Base-by-base conservation (phyloP, 495 filamentous ascomycete genomes). In the Aspergillus olivimuriae region DNA sequence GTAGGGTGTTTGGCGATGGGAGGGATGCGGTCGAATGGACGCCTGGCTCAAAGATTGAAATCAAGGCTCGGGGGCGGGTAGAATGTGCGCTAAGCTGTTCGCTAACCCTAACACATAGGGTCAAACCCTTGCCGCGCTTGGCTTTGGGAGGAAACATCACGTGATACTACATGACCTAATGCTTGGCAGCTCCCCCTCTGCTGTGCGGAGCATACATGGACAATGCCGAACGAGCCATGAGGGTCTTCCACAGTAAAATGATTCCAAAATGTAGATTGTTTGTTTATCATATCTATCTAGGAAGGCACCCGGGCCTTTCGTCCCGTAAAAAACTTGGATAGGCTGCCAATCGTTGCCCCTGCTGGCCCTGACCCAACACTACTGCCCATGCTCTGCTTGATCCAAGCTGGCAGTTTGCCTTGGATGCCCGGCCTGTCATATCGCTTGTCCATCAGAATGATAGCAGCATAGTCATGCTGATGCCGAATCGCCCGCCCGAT, bases 401-500 rank as follows among this genome's bases (percentile, higher is more conserved):
- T 97, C 92, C 92, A 98, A 2, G 75, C 80, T 10, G 92, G 92
- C 47, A 98, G 58, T 65, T 96, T 97, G 2, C 60, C 69, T 56
- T 76, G 74, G 41, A 95, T 86, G 35, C 82, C 70, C 11, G 79
- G 65, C 21, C 65, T 75, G 20, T 68, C 72, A 66, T 90, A 98
- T 40, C 92, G 69, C 48, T 74, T 71, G 52, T 98, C 92, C 21
- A 95, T 66, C 52, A 98, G 73, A 28, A 95, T 62, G 38, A 98
- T 96, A 14, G 83, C 81, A 1, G 94, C 94, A 64, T 94, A 96
- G 52, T 98, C 92, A 28, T 76, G 75, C 11, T 74, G 77, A 63
- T 98, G 92, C 26, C 92, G 71, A 49, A 98, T 95, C 1, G 90
- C 92, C 46, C 92, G 73, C 3, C 92, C 92, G 50, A 98, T 87